Evolutionary conservation across 306 rosid genomes (phyloP), one percentile per base, ranked within the genome.

Genomic region (Prunus fruticosa): DNA sequence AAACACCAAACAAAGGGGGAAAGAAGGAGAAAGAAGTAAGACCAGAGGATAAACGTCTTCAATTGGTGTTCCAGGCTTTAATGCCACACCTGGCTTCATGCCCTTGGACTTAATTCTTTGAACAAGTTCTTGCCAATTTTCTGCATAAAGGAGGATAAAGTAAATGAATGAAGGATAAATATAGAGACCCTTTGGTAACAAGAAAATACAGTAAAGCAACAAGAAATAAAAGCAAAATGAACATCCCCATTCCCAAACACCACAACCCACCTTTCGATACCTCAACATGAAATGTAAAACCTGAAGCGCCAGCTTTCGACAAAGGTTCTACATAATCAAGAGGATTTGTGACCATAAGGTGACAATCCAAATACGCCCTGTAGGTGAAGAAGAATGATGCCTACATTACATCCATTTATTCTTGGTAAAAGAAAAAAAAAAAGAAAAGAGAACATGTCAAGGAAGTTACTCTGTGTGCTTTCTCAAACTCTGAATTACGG

Each of bases 331-430:
- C 89, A 76, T 91, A 93, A 87, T 91, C 97, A 74, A 91, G 83
- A 64, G 98, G 98, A 82, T 93, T 93, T 18, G 98, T 91, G 64
- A 93, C 98, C 98, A 93, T 93, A 72, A 96, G 96, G 81, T 96
- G 99, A 73, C 98, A 96, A 80, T 96, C 99, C 73, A 96, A 84
- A 89, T 96, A 96, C 30, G 96, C 97, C 80, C 99, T 96, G 86
- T 61, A 72, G 57, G 46, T 71, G 47, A 71, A 60, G 30, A 62
- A 75, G 11, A 20, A 57, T n/a, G 28, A 69, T 41, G 74, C 65
- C 71, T 74, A 23, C 47, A 45, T 60, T 76, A 23, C 60, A 45
- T 45, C 47, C 47, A 66, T 28, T 28, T 67, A 75, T 60, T 66
- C 74, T 73, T n/a, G 41, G 11, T 2, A 22, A 45, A 81, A 41